phyloP scores from a whole-genome alignment of 768 basidiomycete species.

The Daedaleopsis nitida region DNA sequence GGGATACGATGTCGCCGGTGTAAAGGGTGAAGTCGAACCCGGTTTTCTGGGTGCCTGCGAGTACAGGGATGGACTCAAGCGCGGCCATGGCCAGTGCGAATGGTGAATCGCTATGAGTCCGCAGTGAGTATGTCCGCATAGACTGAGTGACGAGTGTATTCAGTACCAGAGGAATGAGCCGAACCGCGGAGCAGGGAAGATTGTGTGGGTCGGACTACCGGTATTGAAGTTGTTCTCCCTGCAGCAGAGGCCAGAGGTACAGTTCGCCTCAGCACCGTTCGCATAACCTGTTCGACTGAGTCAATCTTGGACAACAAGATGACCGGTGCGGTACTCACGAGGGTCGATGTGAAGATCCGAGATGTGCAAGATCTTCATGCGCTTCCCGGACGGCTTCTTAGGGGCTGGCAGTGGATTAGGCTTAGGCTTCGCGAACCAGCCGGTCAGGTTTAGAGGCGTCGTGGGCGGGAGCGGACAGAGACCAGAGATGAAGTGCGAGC shows the following conservation, averaged over 20 bases:
- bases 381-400: conserved; percentile 61
- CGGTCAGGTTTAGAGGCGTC: conserved; percentile 59
- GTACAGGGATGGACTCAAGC: conserved; percentile 64
- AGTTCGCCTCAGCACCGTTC: conserved; percentile 73
- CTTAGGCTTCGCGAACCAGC: conserved; percentile 79
- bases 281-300: conserved; percentile 52
- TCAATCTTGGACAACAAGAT: not conserved
- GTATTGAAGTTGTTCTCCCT: conserved; percentile 53
- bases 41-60: conserved; percentile 59
- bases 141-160: conserved; percentile 19
- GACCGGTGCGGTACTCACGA: conserved; percentile 39
- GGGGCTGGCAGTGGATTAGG: conserved; percentile 63
- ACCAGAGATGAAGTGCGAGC: conserved; percentile 42
- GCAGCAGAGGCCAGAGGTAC: conserved; percentile 68
- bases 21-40: conserved; percentile 69
- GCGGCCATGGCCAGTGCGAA: conserved; percentile 59
- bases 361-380: conserved; percentile 73
- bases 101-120: conserved; percentile 56
- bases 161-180: conserved; percentile 59
- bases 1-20: conserved; percentile 76
- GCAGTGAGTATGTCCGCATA: not conserved
- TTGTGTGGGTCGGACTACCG: conserved; percentile 48
- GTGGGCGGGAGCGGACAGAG: conserved; percentile 61
- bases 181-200: conserved; percentile 67
- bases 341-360: conserved; percentile 80